phyloP scores from a whole-genome alignment of 768 basidiomycete genomes.

The Suillus subaureus region DNA sequence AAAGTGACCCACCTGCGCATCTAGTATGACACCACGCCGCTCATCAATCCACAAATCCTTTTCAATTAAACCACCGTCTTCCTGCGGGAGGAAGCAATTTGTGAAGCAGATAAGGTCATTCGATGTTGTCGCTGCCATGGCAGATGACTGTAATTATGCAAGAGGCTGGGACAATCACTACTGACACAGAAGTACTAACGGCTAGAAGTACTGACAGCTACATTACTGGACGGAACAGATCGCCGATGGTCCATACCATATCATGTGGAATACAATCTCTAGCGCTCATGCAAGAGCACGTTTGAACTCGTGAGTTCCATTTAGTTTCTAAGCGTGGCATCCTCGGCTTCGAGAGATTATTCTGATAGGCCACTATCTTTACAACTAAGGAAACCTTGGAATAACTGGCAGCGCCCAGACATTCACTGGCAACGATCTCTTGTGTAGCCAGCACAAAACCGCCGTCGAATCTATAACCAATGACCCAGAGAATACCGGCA shows the following conservation, averaged over 20 bases:
- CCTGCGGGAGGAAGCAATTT: conserved; percentile 78
- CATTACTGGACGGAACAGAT: background rate
- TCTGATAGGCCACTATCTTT: conserved; percentile 12
- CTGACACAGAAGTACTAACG: background rate
- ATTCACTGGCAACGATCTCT: background rate
- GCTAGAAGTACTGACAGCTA: background rate
- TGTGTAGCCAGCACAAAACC: background rate
- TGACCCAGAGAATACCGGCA: background rate
- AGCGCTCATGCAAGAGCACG: conserved; percentile 2
- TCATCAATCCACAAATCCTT: conserved; percentile 86
- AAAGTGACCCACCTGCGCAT: conserved; percentile 59
- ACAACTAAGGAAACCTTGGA: background rate
- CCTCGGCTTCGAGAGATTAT: background rate
- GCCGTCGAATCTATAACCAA: background rate
- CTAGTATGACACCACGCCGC: conserved; percentile 68
- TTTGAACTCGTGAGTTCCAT: conserved; percentile 4
- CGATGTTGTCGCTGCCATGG: conserved; percentile 25
- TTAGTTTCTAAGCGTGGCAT: background rate
- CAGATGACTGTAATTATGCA: conserved; percentile 1
- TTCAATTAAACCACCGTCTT: conserved; percentile 75
- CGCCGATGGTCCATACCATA: background rate
- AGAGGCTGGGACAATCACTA: background rate
- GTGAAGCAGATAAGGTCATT: conserved; percentile 86
- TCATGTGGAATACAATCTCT: conserved; percentile 11
- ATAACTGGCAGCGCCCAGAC: background rate